Percentiles rank a stretch among this genome's conserved stretches.
Evolutionary conservation across 176 grass and related monocot species (phyloP).

Genomic region (Poa annua): DNA sequence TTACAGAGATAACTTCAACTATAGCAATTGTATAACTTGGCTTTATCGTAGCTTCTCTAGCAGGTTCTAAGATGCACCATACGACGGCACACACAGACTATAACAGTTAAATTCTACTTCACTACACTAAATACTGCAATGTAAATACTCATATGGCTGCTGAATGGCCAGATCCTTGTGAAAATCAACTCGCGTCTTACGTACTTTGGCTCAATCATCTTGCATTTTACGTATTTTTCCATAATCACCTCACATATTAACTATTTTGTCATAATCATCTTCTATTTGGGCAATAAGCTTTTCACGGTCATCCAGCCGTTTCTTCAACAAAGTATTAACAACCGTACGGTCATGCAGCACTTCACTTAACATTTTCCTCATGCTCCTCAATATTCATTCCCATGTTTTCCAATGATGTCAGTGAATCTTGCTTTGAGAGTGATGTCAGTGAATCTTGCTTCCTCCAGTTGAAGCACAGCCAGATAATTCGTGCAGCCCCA

Average conservation of each 20-base stretch:
- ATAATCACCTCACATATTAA: background rate
- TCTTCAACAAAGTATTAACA: background rate
- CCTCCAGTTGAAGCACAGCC: slow-evolving; percentile 3
- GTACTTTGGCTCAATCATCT: too few species aligned
- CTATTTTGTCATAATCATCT: too few species aligned
- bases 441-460: slow-evolving; percentile 6
- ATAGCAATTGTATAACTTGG: too few species aligned
- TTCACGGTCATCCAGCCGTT: background rate
- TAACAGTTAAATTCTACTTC: too few species aligned
- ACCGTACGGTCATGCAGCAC: background rate
- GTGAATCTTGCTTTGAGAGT: background rate
- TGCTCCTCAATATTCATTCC: slow-evolving; percentile 1
- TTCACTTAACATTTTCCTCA: background rate
- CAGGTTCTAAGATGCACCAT: too few species aligned
- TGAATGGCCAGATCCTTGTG: background rate
- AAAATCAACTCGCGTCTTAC: too few species aligned
- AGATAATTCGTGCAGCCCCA: background rate
- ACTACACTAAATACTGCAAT: too few species aligned
- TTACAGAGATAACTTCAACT: too few species aligned
- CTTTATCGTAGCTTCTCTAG: too few species aligned
- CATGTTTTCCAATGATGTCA: background rate
- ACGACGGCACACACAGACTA: too few species aligned
- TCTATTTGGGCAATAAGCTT: background rate
- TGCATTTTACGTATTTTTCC: too few species aligned
- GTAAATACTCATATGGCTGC: too few species aligned